Evolutionary conservation across 441 rosid species (phyloP).

Genomic region (Breynia disticha): DNA sequence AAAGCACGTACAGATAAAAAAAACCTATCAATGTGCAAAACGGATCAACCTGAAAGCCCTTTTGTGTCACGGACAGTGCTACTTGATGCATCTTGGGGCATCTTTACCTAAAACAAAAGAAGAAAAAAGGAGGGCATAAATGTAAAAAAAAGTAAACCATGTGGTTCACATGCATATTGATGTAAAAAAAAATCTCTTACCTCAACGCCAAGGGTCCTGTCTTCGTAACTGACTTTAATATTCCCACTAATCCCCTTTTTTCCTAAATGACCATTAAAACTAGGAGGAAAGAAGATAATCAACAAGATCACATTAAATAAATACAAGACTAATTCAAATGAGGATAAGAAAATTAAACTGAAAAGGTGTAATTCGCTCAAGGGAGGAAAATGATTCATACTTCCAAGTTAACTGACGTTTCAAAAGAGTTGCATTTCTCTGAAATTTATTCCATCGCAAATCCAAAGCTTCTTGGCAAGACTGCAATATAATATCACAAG

Average conservation of each 20-base stretch:
- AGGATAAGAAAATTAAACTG: conserved; percentile 10
- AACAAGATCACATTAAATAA: conserved; percentile 7
- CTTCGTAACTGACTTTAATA: conserved; percentile 60
- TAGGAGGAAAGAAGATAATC: conserved; percentile 21
- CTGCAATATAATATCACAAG: conserved; percentile 18
- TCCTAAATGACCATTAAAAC: conserved; percentile 79
- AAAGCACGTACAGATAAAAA: no score
- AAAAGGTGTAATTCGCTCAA: background rate
- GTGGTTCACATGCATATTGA: no score
- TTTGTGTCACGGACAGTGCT: conserved; percentile 70
- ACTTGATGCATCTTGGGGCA: conserved; percentile 96
- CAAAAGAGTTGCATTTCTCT: conserved; percentile 44
- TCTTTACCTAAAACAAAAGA: conserved; percentile 54
- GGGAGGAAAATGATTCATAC: conserved; percentile 31
- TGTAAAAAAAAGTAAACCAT: background rate
- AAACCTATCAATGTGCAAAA: background rate
- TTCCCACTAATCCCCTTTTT: conserved; percentile 91
- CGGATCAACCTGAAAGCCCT: conserved; percentile 84
- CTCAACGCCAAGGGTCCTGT: conserved; percentile 70
- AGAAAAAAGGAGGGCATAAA: background rate
- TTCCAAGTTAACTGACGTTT: conserved; percentile 66
- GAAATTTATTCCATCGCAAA: conserved; percentile 51
- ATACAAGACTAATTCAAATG: conserved; percentile 8
- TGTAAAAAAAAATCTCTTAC: conserved; percentile 27
- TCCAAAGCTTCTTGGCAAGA: conserved; percentile 47